These are phyloP conservation scores for Boletellus emodensis DNA, from an alignment of 768 basidiomycete species.

Conservation along the genomic window DNA sequence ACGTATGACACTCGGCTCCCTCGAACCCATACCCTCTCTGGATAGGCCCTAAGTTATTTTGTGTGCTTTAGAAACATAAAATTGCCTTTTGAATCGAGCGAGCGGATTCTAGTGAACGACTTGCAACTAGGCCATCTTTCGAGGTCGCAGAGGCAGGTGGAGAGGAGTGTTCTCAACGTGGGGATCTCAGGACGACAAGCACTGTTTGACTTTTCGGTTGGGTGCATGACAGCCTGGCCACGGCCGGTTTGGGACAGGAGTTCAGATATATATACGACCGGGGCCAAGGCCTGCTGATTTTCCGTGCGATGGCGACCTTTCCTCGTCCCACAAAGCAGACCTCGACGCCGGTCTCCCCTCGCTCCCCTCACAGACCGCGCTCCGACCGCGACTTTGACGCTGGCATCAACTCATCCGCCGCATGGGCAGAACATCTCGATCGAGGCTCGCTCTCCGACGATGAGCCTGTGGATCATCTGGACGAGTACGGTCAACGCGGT, in stretches of 20 bases:
- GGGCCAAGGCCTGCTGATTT: not conserved
- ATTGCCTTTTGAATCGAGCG: no score
- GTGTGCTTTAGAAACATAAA: no score
- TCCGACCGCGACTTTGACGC: conserved; percentile 56
- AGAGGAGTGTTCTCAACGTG: no score
- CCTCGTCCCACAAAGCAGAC: conserved; percentile 31
- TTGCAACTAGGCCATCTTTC: no score
- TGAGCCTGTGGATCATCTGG: conserved; percentile 39
- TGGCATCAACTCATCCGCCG: conserved; percentile 72
- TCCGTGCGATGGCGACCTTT: conserved; percentile 34
- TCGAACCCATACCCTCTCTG: no score
- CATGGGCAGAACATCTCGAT: conserved; percentile 67
- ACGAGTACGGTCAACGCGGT: conserved; percentile 33
- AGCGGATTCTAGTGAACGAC: no score
- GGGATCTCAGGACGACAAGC: not conserved
- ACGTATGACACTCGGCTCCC: no score
- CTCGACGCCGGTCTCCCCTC: conserved; percentile 10
- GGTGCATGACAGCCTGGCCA: not conserved
- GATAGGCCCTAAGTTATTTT: no score
- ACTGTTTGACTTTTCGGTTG: not conserved
- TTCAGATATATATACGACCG: not conserved
- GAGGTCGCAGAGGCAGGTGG: no score
- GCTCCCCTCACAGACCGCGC: conserved; percentile 25
- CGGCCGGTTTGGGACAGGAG: no score
- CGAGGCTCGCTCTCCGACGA: conserved; percentile 47